These are phyloP conservation scores for Flaveria sonorensis DNA, from an alignment of 129 eudicot genomes.

Conservation along the genomic window DNA sequence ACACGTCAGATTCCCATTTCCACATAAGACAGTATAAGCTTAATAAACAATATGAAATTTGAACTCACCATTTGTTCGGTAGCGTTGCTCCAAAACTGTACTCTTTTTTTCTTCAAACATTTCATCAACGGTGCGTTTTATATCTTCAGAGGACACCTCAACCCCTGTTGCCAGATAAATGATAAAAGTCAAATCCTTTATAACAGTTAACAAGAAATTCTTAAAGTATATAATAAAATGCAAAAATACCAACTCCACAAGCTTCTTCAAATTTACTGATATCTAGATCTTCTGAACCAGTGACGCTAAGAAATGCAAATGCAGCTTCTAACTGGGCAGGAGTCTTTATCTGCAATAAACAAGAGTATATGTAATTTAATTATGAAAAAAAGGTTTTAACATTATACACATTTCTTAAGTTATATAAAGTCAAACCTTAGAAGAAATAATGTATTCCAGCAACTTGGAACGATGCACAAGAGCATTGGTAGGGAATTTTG, in stretches of 20 bases:
- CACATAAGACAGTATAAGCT: neutral
- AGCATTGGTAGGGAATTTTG: conserved; percentile 84
- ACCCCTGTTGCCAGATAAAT: conserved; percentile 47
- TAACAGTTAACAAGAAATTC: neutral
- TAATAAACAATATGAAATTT: neutral
- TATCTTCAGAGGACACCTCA: conserved; percentile 70
- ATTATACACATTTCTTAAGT: neutral
- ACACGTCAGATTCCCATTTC: conserved; percentile 18
- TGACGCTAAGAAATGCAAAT: conserved; percentile 58
- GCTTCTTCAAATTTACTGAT: conserved; percentile 74
- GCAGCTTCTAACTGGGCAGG: conserved; percentile 96
- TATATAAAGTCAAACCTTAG: conserved; percentile 54
- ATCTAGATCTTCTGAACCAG: conserved; percentile 58
- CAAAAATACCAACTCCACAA: conserved; percentile 84
- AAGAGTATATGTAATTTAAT: neutral
- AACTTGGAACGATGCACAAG: conserved; percentile 74
- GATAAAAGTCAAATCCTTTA: neutral
- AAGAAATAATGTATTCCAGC: conserved; percentile 64
- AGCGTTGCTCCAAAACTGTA: conserved; percentile 75
- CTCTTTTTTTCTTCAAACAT: conserved; percentile 77
- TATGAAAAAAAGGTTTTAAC: neutral
- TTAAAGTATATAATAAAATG: neutral
- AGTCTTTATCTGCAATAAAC: conserved; percentile 65
- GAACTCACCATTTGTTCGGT: conserved; percentile 74
- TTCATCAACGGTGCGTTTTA: conserved; percentile 53